phyloP scores from a whole-genome alignment of 176 grass and related monocot species.

The Canna indica region DNA sequence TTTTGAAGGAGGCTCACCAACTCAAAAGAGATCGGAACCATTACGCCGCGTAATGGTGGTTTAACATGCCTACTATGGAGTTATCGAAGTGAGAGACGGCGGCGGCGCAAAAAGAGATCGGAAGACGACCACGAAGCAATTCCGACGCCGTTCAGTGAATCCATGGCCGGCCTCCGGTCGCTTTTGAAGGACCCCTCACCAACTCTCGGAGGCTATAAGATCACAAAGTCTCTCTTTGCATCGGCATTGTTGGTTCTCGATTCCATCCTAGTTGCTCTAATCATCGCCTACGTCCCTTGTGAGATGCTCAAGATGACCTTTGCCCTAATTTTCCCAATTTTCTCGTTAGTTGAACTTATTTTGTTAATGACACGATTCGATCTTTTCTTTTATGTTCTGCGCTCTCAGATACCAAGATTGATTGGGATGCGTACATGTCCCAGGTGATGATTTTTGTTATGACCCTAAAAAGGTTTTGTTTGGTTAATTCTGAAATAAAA shows the following conservation, averaged over 20 bases:
- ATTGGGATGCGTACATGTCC: conserved; percentile 97
- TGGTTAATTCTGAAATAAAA: background rate
- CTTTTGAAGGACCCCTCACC: background rate
- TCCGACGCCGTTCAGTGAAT: background rate
- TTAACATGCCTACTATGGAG: too few relatives aligned
- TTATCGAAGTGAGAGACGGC: background rate
- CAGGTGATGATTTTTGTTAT: conserved; percentile 44
- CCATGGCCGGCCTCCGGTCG: background rate
- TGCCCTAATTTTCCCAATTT: background rate
- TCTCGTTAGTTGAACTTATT: background rate
- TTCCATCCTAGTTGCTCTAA: conserved; percentile 59
- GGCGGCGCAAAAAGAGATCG: background rate
- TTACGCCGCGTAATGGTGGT: too few relatives aligned
- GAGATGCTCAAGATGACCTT: background rate
- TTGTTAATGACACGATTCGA: background rate
- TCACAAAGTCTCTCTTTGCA: conserved; percentile 24
- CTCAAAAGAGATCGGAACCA: too few relatives aligned
- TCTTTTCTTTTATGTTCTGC: conserved; percentile 7
- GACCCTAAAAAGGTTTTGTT: background rate
- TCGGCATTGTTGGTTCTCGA: conserved; percentile 57
- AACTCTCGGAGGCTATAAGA: background rate
- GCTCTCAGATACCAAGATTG: conserved; percentile 82
- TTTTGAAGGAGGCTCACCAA: too few relatives aligned
- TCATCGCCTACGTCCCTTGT: conserved; percentile 71
- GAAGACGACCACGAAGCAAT: background rate